Conservation (phyloP, 345 rosid species). For the Brassica nigra region DNA sequence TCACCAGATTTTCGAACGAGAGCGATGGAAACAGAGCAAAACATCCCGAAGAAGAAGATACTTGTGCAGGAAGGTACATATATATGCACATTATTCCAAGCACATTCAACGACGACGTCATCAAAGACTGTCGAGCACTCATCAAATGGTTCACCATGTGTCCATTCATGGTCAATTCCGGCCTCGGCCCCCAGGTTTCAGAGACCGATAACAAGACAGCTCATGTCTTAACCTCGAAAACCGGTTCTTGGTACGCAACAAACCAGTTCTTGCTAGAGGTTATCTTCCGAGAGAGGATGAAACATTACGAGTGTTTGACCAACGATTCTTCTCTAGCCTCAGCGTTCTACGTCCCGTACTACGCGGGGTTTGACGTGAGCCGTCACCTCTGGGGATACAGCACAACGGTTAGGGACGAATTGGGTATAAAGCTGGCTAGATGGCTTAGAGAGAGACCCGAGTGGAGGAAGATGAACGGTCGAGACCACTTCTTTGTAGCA, state of each 20-base stretch:
- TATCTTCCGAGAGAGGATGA: constrained; percentile 48
- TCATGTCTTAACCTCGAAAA: constrained; percentile 13
- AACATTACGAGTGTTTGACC: constrained; percentile 46
- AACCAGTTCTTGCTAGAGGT: constrained; percentile 47
- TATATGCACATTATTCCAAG: constrained; percentile 46
- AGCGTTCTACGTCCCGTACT: constrained; percentile 48
- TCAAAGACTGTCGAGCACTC: constrained; percentile 36
- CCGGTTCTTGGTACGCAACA: constrained; percentile 42
- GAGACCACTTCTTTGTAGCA: constrained; percentile 48
- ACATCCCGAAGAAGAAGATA: background rate
- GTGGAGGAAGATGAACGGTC: constrained; percentile 44
- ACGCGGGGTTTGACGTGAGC: constrained; percentile 48
- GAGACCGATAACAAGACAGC: background rate
- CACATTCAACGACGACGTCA: constrained; percentile 43
- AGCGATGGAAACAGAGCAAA: constrained; percentile 8
- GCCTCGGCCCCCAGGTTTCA: constrained; percentile 44
- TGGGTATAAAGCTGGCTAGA: constrained; percentile 33
- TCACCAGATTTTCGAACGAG: background rate
- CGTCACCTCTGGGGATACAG: constrained; percentile 45
- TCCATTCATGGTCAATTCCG: constrained; percentile 35
- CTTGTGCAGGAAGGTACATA: constrained; percentile 45
- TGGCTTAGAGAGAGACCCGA: constrained; percentile 49
- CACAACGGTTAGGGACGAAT: constrained; percentile 40
- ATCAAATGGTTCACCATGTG: constrained; percentile 36
- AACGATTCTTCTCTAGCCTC: constrained; percentile 47